Evolutionary conservation across 805 yeast species (phyloP).

Genomic region (Wickerhamomyces canadensis): DNA sequence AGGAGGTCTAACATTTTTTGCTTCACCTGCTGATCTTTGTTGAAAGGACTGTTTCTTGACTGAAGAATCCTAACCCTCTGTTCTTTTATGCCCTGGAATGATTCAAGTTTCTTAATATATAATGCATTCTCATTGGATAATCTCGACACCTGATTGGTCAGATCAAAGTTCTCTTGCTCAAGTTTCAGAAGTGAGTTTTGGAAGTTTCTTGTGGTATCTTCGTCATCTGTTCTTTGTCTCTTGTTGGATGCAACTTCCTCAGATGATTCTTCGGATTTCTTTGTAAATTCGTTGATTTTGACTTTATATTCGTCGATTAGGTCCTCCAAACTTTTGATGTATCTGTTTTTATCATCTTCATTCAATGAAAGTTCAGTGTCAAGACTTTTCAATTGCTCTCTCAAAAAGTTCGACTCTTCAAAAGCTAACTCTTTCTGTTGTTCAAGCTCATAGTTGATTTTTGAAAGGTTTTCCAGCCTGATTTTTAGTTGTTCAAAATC

Average conservation of each 20-base stretch:
- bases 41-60: conserved; percentile 59
- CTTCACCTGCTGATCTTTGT: conserved; percentile 56
- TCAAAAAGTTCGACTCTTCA: conserved; percentile 53
- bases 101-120: conserved; percentile 33
- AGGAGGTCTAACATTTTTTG: conserved; percentile 45
- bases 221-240: conserved; percentile 23
- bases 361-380: conserved; percentile 28
- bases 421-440: conserved; percentile 46
- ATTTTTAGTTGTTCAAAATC: conserved; percentile 22
- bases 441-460: conserved; percentile 38
- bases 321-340: conserved; percentile 21
- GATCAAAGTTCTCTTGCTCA: conserved; percentile 36
- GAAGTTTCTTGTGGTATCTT: conserved; percentile 18
- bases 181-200: conserved; percentile 27
- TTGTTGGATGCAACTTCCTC: conserved; percentile 21
- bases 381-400: conserved; percentile 48
- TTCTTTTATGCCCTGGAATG: conserved; percentile 29
- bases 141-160: conserved; percentile 32
- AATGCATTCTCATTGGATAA: conserved; percentile 30
- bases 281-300: conserved; percentile 42
- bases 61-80: conserved; percentile 50
- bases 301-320: conserved; percentile 51
- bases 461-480: conserved; percentile 24
- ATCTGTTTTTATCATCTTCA: conserved; percentile 17
- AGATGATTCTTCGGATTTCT: conserved; percentile 33